Evolutionary conservation across 2,329 filamentous ascomycete genomes (phyloP), one percentile per base, ranked within the genome.

Genomic region (Hymenoscyphus fructigenus): DNA sequence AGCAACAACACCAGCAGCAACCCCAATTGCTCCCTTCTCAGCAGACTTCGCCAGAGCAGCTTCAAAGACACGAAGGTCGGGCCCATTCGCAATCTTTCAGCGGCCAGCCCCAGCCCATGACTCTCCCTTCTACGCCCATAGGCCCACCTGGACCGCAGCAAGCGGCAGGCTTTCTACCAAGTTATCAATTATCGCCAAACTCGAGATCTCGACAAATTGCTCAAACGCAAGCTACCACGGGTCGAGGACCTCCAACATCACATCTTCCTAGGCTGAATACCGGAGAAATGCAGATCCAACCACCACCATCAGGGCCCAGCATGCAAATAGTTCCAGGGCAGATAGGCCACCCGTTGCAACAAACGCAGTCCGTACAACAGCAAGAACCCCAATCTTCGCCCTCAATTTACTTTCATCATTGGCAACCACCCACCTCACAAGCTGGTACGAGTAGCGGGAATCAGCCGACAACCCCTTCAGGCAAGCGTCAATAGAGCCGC

Each of bases 331-430:
- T 82, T 58, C 79, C 77, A 78, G 76, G 75, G 71, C 83, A 83
- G 60, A 62, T 70, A 56, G 66, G 67, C 9, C 73, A 75, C 77
- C 82, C 80, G 74, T 84, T 82, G 73, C 82, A 80, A 72, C 84
- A 79, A 75, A 77, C 79, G 47, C 83, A 86, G 62, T 78, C 81
- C 7, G 78, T 78, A 59, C 70, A 70, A 57, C 83, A 84, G 65
- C 84, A 90, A 70, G 86, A 88, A 68, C 56, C 69, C 26, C 72
- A 74, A 57, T 84, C 87, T 20, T 91, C 90, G 50, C 88, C 90
- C 0, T 90, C 89, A 26, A 91, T 96, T 58, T 95, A 92, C 77
- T 97, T 97, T 76, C 92, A 96, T 75, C 92, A 96, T 75, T 97
- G 93, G 92, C 91, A 94, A 66, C 93, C 93, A 57, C 93, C 93